phyloP scores from a whole-genome alignment of 2,329 filamentous ascomycete genomes.

The Trichoderma polysporum region DNA sequence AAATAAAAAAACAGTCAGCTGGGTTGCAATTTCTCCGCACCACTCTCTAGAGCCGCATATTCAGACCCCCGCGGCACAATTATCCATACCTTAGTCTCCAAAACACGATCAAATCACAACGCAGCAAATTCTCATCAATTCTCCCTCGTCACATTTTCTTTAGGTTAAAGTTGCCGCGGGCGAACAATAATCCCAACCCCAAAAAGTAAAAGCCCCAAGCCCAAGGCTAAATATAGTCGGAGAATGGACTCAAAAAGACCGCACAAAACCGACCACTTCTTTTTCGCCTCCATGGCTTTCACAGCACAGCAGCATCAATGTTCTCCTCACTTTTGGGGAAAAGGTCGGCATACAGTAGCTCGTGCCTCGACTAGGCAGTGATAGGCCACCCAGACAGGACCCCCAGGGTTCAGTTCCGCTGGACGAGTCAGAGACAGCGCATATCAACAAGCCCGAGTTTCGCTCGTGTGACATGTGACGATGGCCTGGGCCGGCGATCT shows the following conservation, averaged over 20 bases:
- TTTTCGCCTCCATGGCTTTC: no score
- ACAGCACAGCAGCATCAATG: no score
- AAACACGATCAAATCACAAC: not conserved
- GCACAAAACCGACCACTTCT: no score
- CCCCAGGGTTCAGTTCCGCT: not conserved
- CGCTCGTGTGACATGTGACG: not conserved
- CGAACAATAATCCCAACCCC: not conserved
- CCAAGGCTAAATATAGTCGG: no score
- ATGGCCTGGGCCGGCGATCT: no score
- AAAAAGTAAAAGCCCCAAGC: not conserved
- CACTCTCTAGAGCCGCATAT: not conserved
- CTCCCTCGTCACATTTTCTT: no score
- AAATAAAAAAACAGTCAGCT: not conserved
- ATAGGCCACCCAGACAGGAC: no score
- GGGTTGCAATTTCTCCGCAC: slow-evolving; percentile 2
- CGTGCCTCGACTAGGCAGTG: no score
- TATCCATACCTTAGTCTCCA: not conserved
- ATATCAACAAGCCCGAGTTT: not conserved
- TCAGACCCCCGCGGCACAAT: not conserved
- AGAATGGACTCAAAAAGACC: no score
- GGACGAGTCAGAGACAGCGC: not conserved
- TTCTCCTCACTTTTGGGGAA: no score
- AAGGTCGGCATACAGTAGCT: no score
- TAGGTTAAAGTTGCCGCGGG: not conserved
- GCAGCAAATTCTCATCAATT: no score